These are phyloP conservation scores for Boletus huronensis DNA, from an alignment of 768 basidiomycete species.

Conservation along the genomic window DNA sequence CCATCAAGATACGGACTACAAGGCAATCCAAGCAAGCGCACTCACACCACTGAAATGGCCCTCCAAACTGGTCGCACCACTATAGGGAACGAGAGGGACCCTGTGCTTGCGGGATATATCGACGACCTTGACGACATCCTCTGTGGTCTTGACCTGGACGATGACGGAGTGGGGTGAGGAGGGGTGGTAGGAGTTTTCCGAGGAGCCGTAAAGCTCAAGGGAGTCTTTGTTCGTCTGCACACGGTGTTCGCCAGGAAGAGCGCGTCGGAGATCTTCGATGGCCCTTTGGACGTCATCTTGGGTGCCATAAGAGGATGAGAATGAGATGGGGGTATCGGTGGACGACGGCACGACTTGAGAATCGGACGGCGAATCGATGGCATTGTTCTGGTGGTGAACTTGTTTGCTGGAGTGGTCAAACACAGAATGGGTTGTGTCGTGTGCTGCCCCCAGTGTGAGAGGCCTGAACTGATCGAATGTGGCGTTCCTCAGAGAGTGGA, in stretches of 20 bases:
- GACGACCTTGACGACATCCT: slow-evolving; percentile 80
- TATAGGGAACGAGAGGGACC: slow-evolving; percentile 77
- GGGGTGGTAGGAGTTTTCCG: slow-evolving; percentile 67
- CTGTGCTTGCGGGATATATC: slow-evolving; percentile 69
- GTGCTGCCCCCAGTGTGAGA: not conserved
- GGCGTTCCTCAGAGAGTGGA: slow-evolving; percentile 13
- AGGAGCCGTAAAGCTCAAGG: slow-evolving; percentile 58
- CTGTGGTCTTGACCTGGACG: slow-evolving; percentile 61
- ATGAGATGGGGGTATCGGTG: not conserved
- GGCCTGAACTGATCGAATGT: slow-evolving; percentile 2
- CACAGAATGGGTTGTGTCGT: not conserved
- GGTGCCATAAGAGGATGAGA: slow-evolving; percentile 41
- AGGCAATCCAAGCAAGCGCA: not conserved
- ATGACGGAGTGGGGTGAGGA: slow-evolving; percentile 53
- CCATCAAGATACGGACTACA: slow-evolving; percentile 2
- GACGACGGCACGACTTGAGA: not conserved
- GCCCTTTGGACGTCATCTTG: slow-evolving; percentile 45
- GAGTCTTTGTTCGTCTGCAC: slow-evolving; percentile 51
- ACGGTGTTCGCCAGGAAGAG: slow-evolving; percentile 43
- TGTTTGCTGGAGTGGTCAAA: not conserved
- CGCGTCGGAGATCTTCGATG: slow-evolving; percentile 48
- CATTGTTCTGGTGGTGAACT: slow-evolving; percentile 7
- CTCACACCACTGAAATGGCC: slow-evolving; percentile 79
- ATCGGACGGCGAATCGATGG: not conserved
- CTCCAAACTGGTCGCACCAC: slow-evolving; percentile 85